Evolutionary conservation across 139 green algal species (phyloP), one percentile per base, ranked within the genome.

Genomic region (Chlorella sp.): DNA sequence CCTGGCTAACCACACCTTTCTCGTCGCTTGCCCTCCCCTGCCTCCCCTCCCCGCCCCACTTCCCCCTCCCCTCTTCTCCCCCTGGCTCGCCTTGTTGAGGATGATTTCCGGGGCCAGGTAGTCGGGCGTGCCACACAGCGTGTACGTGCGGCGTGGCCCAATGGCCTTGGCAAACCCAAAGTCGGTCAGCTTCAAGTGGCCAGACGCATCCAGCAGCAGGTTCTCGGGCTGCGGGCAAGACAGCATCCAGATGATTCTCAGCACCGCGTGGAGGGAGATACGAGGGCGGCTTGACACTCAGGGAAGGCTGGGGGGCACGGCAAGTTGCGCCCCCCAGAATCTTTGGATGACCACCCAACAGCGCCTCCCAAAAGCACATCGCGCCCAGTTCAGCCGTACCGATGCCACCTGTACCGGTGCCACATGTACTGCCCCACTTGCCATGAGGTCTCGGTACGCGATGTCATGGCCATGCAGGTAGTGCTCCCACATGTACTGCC

Each of bases 181-280:
- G 93, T 99, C 97, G 24, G 97, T 96, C 12, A 99, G 95, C 92
- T 98, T 97, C 5, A 99, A 80, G 91, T 98, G 95, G 4, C 97
- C 96, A 5, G 93, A 60, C 0, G 28, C 90, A 32, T 95, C 93
- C 30, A 99, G 91, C 85, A 99, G 90, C 91, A 99, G 81, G 92
- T 99, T 99, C 91, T 99, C 97, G 30, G 97, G 97, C 92, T 90
- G 77, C 87, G 16, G 3, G 37, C 39, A 22, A 68, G 16, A 42
- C 40, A n/a, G n/a, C n/a, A n/a, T n/a, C n/a, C n/a, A n/a, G n/a
- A n/a, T n/a, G n/a, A n/a, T n/a, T n/a, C n/a, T n/a, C n/a, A n/a
- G n/a, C n/a, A n/a, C n/a, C n/a, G n/a, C n/a, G n/a, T n/a, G n/a
- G n/a, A n/a, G n/a, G n/a, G n/a, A n/a, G n/a, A n/a, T n/a, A n/a